phyloP scores from a whole-genome alignment of 345 rosid species.

The Ceriops tagal region DNA sequence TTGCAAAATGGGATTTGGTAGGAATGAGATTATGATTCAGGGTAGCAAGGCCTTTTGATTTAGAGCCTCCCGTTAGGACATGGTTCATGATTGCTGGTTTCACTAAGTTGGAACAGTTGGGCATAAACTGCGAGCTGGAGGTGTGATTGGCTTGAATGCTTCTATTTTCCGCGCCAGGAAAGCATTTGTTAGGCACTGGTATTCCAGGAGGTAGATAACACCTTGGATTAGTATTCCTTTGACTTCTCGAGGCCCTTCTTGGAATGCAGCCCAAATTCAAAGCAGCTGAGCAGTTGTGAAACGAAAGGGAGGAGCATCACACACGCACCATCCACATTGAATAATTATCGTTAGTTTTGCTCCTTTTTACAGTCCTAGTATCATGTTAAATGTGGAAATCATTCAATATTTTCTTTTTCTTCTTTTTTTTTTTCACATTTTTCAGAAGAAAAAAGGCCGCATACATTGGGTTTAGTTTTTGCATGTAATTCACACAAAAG shows the following conservation, averaged over 20 bases:
- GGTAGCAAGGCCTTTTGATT: slow-evolving; percentile 11
- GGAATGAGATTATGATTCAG: slow-evolving; percentile 1
- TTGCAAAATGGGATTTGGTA: slow-evolving; percentile 21
- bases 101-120: slow-evolving; percentile 22
- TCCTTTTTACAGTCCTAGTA: neutral
- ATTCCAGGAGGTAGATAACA: slow-evolving; percentile 41
- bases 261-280: slow-evolving; percentile 65
- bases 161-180: slow-evolving; percentile 9
- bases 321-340: neutral
- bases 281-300: slow-evolving; percentile 49
- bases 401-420: too few relatives aligned
- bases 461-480: slow-evolving; percentile 4
- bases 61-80: slow-evolving; percentile 9
- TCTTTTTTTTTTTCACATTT: too few relatives aligned
- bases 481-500: slow-evolving; percentile 4
- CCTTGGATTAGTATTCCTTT: slow-evolving; percentile 42
- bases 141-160: slow-evolving; percentile 16
- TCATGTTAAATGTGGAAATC: neutral
- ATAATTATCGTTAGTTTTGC: neutral
- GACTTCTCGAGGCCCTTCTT: slow-evolving; percentile 57
- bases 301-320: slow-evolving; percentile 8
- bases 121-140: slow-evolving; percentile 14
- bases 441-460: neutral
- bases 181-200: slow-evolving; percentile 22
- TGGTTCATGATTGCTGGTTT: slow-evolving; percentile 11